phyloP scores from a whole-genome alignment of 2,329 filamentous ascomycete genomes.

The Thielaviopsis musarum region DNA sequence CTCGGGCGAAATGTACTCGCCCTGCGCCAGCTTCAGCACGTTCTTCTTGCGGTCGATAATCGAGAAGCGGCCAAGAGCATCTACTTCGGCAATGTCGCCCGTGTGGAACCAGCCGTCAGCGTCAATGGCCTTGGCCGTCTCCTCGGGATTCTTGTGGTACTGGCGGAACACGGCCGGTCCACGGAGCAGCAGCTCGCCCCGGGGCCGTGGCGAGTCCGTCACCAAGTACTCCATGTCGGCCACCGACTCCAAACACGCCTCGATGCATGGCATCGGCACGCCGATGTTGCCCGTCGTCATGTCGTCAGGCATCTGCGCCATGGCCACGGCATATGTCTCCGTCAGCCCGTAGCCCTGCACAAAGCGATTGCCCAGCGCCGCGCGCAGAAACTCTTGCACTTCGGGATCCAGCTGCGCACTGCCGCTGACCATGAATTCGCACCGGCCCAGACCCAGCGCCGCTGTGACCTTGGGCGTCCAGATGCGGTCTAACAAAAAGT shows the following conservation, averaged over 20 bases:
- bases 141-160: slow-evolving; percentile 80
- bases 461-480: slow-evolving; percentile 77
- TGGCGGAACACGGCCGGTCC: slow-evolving; percentile 67
- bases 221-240: slow-evolving; percentile 88
- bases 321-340: slow-evolving; percentile 69
- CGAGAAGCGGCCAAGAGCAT: slow-evolving; percentile 70
- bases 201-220: slow-evolving; percentile 74
- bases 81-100: slow-evolving; percentile 76
- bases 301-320: slow-evolving; percentile 55
- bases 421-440: slow-evolving; percentile 63
- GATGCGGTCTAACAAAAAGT: slow-evolving; percentile 67
- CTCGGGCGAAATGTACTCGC: slow-evolving; percentile 95
- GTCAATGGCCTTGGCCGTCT: slow-evolving; percentile 69
- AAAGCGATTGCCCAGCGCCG: slow-evolving; percentile 64
- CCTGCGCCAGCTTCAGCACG: slow-evolving; percentile 93
- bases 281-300: slow-evolving; percentile 70
- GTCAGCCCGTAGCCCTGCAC: slow-evolving; percentile 86
- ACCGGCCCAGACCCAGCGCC: slow-evolving; percentile 65
- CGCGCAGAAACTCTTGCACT: slow-evolving; percentile 75
- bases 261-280: slow-evolving; percentile 45
- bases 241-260: slow-evolving; percentile 70
- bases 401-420: slow-evolving; percentile 80
- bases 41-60: slow-evolving; percentile 98
- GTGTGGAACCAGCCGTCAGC: slow-evolving; percentile 94
- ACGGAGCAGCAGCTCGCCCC: slow-evolving; percentile 75